A percentile compares a stretch with the other conserved stretches of the same genome.
Conservation (phyloP, 164 flowering plant genomes). For the Hamamelis virginiana region DNA sequence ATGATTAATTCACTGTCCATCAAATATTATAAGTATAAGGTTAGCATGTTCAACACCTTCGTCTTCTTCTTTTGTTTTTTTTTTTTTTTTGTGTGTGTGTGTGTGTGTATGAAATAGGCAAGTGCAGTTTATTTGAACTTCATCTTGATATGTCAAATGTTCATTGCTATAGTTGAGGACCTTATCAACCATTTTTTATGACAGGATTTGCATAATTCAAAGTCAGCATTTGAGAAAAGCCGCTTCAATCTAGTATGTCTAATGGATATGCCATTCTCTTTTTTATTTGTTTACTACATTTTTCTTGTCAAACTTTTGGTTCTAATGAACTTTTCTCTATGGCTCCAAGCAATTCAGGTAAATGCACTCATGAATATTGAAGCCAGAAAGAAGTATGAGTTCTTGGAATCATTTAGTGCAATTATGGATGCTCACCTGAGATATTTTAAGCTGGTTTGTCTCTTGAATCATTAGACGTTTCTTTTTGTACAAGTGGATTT, state of each 20-base stretch:
- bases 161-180: neutral
- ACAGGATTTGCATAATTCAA: constrained; percentile 91
- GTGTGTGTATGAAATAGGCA: no score
- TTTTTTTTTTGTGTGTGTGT: no score
- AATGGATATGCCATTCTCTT: constrained; percentile 8
- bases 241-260: constrained; percentile 89
- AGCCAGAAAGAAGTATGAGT: constrained; percentile 86
- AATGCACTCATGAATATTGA: constrained; percentile 74
- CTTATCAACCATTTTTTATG: constrained; percentile 4
- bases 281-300: neutral
- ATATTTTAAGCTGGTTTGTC: constrained; percentile 79
- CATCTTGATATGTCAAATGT: no score
- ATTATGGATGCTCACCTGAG: constrained; percentile 95
- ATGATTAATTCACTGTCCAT: no score
- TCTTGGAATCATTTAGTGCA: constrained; percentile 89
- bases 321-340: constrained; percentile 24
- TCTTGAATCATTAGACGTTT: neutral
- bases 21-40: no score
- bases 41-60: no score
- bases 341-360: constrained; percentile 74
- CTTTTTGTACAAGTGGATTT: neutral
- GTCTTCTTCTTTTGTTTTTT: no score
- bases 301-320: constrained; percentile 11
- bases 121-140: no score
- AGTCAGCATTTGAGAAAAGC: constrained; percentile 88